Evolutionary conservation across 2,329 filamentous ascomycete genomes (phyloP).

Genomic region (Grosmannia serpens): DNA sequence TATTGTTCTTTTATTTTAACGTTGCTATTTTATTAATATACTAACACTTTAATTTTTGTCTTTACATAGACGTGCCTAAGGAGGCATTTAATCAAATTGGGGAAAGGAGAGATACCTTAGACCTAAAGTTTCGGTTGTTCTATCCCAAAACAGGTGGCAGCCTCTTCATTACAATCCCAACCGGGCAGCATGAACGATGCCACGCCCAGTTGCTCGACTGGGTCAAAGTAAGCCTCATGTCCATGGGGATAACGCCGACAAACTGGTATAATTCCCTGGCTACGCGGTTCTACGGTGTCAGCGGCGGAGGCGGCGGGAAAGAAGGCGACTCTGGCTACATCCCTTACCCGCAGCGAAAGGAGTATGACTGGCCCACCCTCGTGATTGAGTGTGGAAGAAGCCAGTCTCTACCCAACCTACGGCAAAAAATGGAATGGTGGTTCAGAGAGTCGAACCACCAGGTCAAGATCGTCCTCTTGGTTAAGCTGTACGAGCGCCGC

Average conservation of each 20-base stretch:
- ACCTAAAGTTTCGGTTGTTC: not conserved
- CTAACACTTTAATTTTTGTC: not conserved
- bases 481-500: not conserved
- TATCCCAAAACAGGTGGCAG: not conserved
- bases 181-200: not conserved
- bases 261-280: not conserved
- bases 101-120: not conserved
- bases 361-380: not conserved
- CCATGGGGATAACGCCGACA: not conserved
- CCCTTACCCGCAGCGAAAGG: not conserved
- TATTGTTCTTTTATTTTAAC: too few species aligned
- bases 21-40: not conserved
- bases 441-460: not conserved
- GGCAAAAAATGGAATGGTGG: not conserved
- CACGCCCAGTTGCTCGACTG: not conserved
- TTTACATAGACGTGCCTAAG: not conserved
- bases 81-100: not conserved
- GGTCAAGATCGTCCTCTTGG: not conserved
- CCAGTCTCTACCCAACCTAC: not conserved
- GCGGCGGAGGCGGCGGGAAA: not conserved
- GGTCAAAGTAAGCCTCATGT: not conserved
- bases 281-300: not conserved
- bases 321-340: not conserved
- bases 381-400: not conserved
- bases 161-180: not conserved